These are phyloP conservation scores for Arctium lappa DNA, from an alignment of 129 eudicot genomes.

Conservation along the genomic window DNA sequence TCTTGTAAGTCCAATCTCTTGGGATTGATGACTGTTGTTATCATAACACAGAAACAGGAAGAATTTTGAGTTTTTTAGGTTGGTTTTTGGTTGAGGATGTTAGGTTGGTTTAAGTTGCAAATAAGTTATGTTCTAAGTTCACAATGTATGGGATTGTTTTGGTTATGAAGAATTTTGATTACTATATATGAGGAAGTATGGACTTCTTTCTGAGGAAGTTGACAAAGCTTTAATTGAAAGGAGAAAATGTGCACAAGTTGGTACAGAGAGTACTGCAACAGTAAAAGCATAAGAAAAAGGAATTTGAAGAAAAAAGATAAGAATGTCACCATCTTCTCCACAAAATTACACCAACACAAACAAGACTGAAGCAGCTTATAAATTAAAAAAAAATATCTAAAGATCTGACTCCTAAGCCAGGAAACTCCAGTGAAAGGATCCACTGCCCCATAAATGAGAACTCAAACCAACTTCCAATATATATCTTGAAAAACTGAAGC, in stretches of 20 bases:
- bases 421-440: not conserved
- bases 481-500: not conserved
- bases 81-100: slow-evolving; percentile 3
- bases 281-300: slow-evolving; percentile 2
- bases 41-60: not conserved
- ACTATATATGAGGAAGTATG: not conserved
- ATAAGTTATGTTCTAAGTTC: slow-evolving; percentile 2
- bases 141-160: not conserved
- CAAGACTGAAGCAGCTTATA: not conserved
- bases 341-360: not conserved
- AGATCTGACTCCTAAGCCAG: not conserved
- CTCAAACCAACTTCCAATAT: not conserved
- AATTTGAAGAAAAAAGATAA: not conserved
- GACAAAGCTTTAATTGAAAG: not conserved
- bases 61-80: not conserved
- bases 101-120: not conserved
- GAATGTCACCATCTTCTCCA: not conserved
- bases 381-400: not conserved
- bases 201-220: not conserved
- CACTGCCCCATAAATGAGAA: not conserved
- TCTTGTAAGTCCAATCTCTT: not conserved
- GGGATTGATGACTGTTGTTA: not conserved
- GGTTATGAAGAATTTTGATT: slow-evolving; percentile 1
- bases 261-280: not conserved
- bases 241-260: not conserved